phyloP scores from a whole-genome alignment of 169 alveolate species.

The Plasmodium malariae region DNA sequence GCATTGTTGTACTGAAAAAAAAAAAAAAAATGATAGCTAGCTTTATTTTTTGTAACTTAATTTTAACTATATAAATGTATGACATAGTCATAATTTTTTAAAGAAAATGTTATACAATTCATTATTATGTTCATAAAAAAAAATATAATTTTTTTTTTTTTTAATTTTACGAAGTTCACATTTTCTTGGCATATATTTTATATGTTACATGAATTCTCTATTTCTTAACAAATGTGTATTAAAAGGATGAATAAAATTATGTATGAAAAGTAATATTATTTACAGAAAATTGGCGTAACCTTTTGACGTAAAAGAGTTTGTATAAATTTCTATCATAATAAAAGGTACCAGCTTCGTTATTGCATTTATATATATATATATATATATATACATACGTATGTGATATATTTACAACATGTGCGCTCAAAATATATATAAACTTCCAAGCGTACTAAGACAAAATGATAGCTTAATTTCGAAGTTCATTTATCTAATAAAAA shows the following conservation, averaged over 20 bases:
- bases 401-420: too few species aligned
- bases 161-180: too few species aligned
- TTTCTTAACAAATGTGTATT: conserved; percentile 33
- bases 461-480: conserved; percentile 5
- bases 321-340: conserved; percentile 20
- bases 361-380: conserved; percentile 9
- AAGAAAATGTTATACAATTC: conserved; percentile 10
- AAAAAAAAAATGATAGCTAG: conserved; percentile 71
- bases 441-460: conserved; percentile 2
- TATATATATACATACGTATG: conserved; percentile 30
- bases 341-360: background rate
- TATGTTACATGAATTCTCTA: conserved; percentile 5
- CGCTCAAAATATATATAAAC: too few species aligned
- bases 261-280: conserved; percentile 30
- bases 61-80: conserved; percentile 33
- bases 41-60: conserved; percentile 44
- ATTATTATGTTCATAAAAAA: conserved; percentile 41
- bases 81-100: conserved; percentile 54
- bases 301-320: conserved; percentile 8
- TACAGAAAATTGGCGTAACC: conserved; percentile 4
- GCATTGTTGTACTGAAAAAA: conserved; percentile 77
- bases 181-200: too few species aligned
- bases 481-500: conserved; percentile 5
- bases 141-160: background rate
- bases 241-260: conserved; percentile 14